These are phyloP conservation scores for Immersiporthe knoxdaviesiana DNA, from an alignment of 2,329 filamentous ascomycete genomes.

Conservation along the genomic window DNA sequence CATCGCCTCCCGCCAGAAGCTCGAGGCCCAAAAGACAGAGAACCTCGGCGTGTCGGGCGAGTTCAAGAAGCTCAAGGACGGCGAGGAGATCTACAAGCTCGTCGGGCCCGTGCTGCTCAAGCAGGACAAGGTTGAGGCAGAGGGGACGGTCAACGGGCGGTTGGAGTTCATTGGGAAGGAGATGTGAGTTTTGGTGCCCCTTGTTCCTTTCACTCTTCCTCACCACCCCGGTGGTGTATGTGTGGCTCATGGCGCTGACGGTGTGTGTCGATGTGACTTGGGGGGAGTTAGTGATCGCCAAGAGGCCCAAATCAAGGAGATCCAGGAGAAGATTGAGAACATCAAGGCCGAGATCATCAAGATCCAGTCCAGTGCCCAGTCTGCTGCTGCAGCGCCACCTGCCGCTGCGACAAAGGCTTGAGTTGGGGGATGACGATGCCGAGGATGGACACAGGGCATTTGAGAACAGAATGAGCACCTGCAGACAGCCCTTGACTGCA, in stretches of 20 bases:
- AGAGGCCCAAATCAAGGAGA: conserved; percentile 58
- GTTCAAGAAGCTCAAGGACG: conserved; percentile 76
- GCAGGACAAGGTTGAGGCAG: conserved; percentile 89
- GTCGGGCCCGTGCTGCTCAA: conserved; percentile 91
- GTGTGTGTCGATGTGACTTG: conserved; percentile 26
- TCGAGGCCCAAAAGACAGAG: conserved; percentile 93
- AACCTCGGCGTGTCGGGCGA: conserved; percentile 91
- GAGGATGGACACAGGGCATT: neutral
- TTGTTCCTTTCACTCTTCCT: neutral
- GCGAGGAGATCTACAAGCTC: conserved; percentile 93
- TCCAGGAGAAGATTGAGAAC: conserved; percentile 59
- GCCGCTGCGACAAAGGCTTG: conserved; percentile 35
- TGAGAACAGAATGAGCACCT: neutral
- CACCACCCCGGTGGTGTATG: neutral
- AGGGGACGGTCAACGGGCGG: conserved; percentile 86
- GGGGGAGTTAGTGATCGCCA: conserved; percentile 37
- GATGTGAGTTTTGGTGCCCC: conserved; percentile 65
- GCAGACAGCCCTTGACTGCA: neutral
- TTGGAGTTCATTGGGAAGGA: conserved; percentile 93
- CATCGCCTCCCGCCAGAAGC: conserved; percentile 81
- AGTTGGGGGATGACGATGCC: conserved; percentile 32
- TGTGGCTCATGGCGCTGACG: conserved; percentile 29
- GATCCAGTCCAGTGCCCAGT: conserved; percentile 50
- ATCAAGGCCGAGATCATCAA: conserved; percentile 65
- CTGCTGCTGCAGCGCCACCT: conserved; percentile 35